phyloP scores from a whole-genome alignment of 169 alveolate genomes.

The Cryptosporidium ryanae region DNA sequence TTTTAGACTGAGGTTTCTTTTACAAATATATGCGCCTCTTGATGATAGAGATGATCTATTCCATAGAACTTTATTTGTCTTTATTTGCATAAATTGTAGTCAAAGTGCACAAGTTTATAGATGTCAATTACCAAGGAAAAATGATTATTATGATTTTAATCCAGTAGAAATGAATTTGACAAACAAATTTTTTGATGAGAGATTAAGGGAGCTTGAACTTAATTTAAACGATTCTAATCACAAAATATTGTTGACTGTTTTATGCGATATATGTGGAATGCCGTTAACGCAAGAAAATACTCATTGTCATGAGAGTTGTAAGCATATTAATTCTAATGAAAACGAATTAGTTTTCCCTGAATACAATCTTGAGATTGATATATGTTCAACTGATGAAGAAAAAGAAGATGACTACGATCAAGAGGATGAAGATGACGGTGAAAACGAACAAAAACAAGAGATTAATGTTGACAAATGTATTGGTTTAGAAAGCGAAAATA shows the following conservation, averaged over 20 bases:
- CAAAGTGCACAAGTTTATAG: constrained; percentile 36
- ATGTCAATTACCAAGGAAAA: constrained; percentile 55
- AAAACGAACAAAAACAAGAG: not conserved
- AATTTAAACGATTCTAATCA: not conserved
- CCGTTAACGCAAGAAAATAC: not conserved
- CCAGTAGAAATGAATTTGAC: constrained; percentile 8
- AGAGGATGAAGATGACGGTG: constrained; percentile 18
- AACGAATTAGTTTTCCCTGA: constrained; percentile 2
- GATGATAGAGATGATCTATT: constrained; percentile 69
- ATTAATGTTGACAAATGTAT: too few species aligned
- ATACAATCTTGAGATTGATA: constrained; percentile 35
- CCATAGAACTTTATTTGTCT: constrained; percentile 54
- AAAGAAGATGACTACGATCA: constrained; percentile 10
- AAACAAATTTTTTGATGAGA: not conserved
- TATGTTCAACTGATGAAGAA: constrained; percentile 52
- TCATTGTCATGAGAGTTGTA: constrained; percentile 20
- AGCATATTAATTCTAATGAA: not conserved
- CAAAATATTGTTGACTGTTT: not conserved
- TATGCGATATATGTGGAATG: constrained; percentile 41
- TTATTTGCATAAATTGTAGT: constrained; percentile 45
- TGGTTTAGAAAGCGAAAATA: not conserved
- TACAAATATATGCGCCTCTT: constrained; percentile 67
- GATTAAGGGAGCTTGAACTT: too few species aligned
- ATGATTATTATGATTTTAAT: constrained; percentile 48
- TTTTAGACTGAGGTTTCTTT: constrained; percentile 38